A percentile compares a stretch with the other conserved stretches of the same genome.
Conservation (phyloP, 768 basidiomycete species). For the Phaeotremella fagi region DNA sequence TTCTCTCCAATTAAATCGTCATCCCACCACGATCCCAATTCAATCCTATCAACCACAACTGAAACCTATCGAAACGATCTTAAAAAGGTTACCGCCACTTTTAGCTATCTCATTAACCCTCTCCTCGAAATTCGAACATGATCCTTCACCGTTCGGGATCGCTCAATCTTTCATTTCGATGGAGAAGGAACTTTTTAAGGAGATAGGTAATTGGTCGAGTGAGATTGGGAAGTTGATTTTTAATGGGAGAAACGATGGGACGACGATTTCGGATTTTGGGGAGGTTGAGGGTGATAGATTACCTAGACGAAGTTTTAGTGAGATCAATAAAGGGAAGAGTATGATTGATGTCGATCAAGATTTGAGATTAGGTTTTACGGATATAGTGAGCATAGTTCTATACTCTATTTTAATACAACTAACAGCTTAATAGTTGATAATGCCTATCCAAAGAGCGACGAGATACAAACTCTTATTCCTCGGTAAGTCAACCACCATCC, state of each 20-base stretch:
- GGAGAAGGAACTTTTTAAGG: slow-evolving; percentile 19
- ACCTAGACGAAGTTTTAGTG: slow-evolving; percentile 1
- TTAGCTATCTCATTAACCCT: slow-evolving; percentile 24
- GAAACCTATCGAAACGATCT: neutral
- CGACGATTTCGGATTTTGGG: no score
- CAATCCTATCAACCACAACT: neutral
- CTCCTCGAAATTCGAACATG: slow-evolving; percentile 32
- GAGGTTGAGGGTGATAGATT: neutral
- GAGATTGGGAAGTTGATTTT: slow-evolving; percentile 23
- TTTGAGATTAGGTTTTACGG: slow-evolving; percentile 21
- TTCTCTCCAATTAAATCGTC: neutral
- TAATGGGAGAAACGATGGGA: slow-evolving; percentile 15
- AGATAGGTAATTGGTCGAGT: slow-evolving; percentile 27
- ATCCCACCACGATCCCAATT: neutral
- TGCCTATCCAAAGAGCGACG: slow-evolving; percentile 30
- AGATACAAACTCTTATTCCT: slow-evolving; percentile 34
- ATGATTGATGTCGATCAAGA: slow-evolving; percentile 3
- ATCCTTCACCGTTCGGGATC: slow-evolving; percentile 32
- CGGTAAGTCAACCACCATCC: slow-evolving; percentile 7
- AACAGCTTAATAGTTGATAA: slow-evolving; percentile 19
- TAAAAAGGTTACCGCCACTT: slow-evolving; percentile 20
- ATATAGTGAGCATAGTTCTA: slow-evolving; percentile 17
- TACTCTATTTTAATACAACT: neutral
- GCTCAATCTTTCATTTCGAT: slow-evolving; percentile 28
- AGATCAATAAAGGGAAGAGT: neutral